phyloP scores from a whole-genome alignment of 257 asterid genomes.

The Forsythia viridissima region DNA sequence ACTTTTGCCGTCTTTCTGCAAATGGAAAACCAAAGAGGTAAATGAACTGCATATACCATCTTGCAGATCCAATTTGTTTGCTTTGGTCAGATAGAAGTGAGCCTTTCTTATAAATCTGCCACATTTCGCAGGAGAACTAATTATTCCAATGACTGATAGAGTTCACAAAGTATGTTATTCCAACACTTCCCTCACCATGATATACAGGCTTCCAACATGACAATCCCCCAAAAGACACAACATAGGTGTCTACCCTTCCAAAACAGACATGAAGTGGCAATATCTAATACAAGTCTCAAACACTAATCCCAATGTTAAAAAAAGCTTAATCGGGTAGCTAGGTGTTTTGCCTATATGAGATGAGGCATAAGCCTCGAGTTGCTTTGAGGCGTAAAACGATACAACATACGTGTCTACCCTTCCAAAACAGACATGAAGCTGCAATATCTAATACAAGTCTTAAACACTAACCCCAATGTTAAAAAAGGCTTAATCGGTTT shows the following conservation, averaged over 20 bases:
- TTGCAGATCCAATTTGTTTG: conserved; percentile 8
- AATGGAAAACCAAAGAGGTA: conserved; percentile 23
- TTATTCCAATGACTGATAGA: not conserved
- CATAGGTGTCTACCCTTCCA: not conserved
- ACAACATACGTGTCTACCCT: not conserved
- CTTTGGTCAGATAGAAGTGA: conserved; percentile 7
- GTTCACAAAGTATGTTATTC: not conserved
- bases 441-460: not conserved
- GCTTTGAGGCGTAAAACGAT: too few species aligned
- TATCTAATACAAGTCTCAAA: not conserved
- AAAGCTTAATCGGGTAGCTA: too few species aligned
- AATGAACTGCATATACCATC: conserved; percentile 17
- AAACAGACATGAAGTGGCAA: not conserved
- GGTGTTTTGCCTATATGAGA: too few species aligned
- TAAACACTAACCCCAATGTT: too few species aligned
- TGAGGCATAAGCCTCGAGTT: too few species aligned
- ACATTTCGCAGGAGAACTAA: not conserved
- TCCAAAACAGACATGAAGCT: not conserved
- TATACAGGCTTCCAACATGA: not conserved
- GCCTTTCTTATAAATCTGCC: not conserved
- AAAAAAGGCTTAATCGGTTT: too few species aligned
- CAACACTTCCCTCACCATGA: not conserved
- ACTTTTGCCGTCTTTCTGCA: conserved; percentile 87
- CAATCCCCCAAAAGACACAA: not conserved
- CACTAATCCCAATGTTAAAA: too few species aligned